Base-by-base conservation (phyloP, 371 early-diverging fungal species). In the Rhizopus microsporus region DNA sequence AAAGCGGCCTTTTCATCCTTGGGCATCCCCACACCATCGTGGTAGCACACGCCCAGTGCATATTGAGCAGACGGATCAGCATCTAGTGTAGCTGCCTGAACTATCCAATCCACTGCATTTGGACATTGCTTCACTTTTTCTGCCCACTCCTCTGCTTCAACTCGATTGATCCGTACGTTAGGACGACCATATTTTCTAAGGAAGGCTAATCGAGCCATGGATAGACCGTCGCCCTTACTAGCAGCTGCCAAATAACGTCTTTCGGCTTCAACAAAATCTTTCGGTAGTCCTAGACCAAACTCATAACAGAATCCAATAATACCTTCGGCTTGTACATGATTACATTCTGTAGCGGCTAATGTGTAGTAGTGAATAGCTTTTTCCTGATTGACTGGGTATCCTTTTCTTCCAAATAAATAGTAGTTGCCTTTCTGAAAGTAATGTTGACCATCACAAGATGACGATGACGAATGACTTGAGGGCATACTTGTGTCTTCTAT, bases 101-200 rank as follows among this genome's bases (percentile, higher is more conserved):
- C 32, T 8, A 90, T 71, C 88, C 89, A 91, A 9, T 56, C 47
- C 4, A 87, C 59, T 0, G 84, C 76, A 32, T 69, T 61, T 0
- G 59, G 56, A 34, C 73, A 69, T 13, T 65, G 61, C 49, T 60
- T 63, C 5, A 69, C 63, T 55, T 54, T 65, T 7, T 65, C 50
- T 58, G 69, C 48, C 87, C 86, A 88, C 39, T 66, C 67, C 54
- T 88, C 84, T 10, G 91, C 84, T 60, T 89, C 88, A 5, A 72
- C 71, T 15, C 84, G 69, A 70, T 91, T 84, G 32, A 92, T 92
- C 54, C 67, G 71, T 16, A 91, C 84, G 15, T 62, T 65, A 1
- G 92, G 88, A 0, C 91, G 78, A 15, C 92, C 92, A 62, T 88
- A 91, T 46, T 78, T 80, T 34, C 88, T 71, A n/a, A 92, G 72